phyloP scores from a whole-genome alignment of 768 basidiomycete genomes.

The Boletus sp. region DNA sequence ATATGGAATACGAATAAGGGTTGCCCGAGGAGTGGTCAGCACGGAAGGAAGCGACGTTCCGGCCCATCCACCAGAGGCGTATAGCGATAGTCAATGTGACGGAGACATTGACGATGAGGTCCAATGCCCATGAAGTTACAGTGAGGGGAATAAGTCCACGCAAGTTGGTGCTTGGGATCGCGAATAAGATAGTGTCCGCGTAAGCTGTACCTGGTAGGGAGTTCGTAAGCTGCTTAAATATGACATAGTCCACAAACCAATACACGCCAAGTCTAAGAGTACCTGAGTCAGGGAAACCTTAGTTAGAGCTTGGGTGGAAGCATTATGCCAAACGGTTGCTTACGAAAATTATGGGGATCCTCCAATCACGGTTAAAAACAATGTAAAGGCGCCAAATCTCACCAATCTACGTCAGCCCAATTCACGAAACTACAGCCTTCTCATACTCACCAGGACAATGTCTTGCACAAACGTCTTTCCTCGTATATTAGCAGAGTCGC shows the following conservation, averaged over 20 bases:
- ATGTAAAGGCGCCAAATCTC: conserved; percentile 25
- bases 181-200: conserved; percentile 8
- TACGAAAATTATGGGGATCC: conserved; percentile 16
- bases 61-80: conserved; percentile 20
- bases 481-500: neutral
- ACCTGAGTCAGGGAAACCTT: conserved; percentile 7
- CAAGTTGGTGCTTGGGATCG: conserved; percentile 9
- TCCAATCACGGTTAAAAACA: conserved; percentile 23
- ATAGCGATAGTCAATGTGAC: conserved; percentile 23
- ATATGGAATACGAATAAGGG: conserved; percentile 15
- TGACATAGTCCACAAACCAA: conserved; percentile 8
- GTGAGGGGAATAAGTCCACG: conserved; percentile 5
- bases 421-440: neutral
- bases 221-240: neutral
- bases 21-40: neutral
- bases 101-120: conserved; percentile 17
- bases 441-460: conserved; percentile 11
- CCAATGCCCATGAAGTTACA: conserved; percentile 17
- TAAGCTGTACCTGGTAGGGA: conserved; percentile 6
- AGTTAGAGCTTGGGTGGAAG: neutral
- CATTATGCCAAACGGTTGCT: neutral
- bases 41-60: conserved; percentile 6
- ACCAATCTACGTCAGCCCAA: neutral
- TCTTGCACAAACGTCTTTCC: conserved; percentile 16
- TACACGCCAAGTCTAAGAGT: conserved; percentile 18